phyloP scores from a whole-genome alignment of 2,329 filamentous ascomycete species.

The Akanthomyces lecanii region DNA sequence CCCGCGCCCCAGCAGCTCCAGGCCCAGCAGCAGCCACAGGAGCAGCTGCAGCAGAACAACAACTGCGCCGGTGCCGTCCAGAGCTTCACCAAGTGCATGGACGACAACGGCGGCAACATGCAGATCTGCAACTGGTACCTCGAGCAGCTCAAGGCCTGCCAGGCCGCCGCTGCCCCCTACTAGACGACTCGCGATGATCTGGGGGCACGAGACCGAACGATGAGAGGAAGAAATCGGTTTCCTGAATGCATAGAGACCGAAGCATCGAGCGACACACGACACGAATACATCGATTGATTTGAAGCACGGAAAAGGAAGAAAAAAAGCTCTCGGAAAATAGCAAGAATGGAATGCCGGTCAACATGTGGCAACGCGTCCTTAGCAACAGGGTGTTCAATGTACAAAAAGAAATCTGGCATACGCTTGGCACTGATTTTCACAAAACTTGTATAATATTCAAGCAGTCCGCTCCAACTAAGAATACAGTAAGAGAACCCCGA shows the following conservation, averaged over 20 bases:
- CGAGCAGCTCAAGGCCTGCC: conserved; percentile 91
- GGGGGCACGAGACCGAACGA: neutral
- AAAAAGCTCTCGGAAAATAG: neutral
- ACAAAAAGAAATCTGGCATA: conserved; percentile 3
- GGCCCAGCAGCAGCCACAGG: conserved; percentile 47
- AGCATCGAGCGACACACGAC: conserved; percentile 9
- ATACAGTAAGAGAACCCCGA: neutral
- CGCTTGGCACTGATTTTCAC: conserved; percentile 22
- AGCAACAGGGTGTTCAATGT: neutral
- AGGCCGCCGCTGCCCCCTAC: conserved; percentile 70
- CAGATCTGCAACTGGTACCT: conserved; percentile 97
- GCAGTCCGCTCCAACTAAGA: conserved; percentile 17
- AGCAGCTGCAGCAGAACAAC: conserved; percentile 50
- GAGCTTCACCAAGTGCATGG: conserved; percentile 93
- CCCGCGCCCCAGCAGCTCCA: conserved; percentile 46
- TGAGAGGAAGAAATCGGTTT: neutral
- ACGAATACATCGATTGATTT: conserved; percentile 2
- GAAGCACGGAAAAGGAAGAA: neutral
- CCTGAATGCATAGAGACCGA: neutral
- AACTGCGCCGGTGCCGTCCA: conserved; percentile 77
- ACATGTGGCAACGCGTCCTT: neutral
- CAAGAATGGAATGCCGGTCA: neutral
- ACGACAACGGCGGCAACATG: conserved; percentile 91
- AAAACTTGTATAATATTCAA: conserved; percentile 22
- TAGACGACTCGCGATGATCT: conserved; percentile 34